Base-by-base conservation (phyloP, 192 early-diverging fungal genomes). In the Entophlyctis helioformis region DNA sequence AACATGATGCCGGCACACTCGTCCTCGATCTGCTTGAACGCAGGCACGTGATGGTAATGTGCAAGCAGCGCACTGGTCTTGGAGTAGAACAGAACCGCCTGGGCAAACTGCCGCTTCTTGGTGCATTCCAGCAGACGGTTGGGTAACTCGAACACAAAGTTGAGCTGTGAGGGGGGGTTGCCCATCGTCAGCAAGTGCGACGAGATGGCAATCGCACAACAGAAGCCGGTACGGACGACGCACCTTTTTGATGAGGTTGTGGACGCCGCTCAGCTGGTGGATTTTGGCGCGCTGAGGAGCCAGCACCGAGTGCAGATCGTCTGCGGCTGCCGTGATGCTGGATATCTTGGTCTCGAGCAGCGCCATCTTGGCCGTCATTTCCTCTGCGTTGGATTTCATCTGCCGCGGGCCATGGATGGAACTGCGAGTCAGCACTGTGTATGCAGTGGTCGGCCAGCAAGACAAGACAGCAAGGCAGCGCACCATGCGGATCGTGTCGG, bases 141-240 rank as follows among this genome's bases (percentile, higher is more conserved):
- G 4, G 93, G 93, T 36, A 97, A 55, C 26, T 86, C 88, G 61
- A 86, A 88, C 12, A 97, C 74, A 48, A 91, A 85, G 58, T 91
- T 86, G 31, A 96, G 69, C 77, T 69, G 35, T 35, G 15, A 11
- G 8, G 26, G 15, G n/a, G n/a, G n/a, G 7, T 4, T 3, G n/a
- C 15, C 13, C 28, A 1, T 18, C 16, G 32, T 20, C 8, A 58
- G 24, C 41, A n/a, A 3, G 16, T 23, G 40, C 20, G 15, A 24
- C 36, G 35, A 5, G 29, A 11, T 31, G 6, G 4, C 29, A 31
- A 31, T 4, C 4, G 29, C 29, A 11, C 6, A 31, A 11, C 4
- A 11, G 29, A 31, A 31, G n/a, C 46, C 25, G 6, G 2, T 22
- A 12, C 16, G 11, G 8, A 29, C 7, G 3, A 20, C 22, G 15